phyloP scores from a whole-genome alignment of 805 yeast genomes.

The Lipomyces chichibuensis region DNA sequence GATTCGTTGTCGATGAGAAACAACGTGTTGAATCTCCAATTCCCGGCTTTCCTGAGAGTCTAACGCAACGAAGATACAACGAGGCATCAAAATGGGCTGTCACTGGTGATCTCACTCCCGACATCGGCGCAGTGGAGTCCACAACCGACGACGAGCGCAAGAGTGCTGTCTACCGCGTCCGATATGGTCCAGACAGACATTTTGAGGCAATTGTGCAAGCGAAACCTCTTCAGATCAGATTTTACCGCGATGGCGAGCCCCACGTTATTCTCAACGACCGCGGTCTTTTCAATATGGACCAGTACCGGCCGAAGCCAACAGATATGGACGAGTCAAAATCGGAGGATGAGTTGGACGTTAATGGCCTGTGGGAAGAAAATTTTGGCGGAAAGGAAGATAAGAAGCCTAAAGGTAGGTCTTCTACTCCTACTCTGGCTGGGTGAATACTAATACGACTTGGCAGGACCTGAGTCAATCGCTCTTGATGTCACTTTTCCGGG shows the following conservation, averaged over 20 bases:
- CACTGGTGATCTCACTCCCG: conserved; percentile 37
- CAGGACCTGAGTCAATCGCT: conserved; percentile 81
- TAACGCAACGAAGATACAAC: conserved; percentile 58
- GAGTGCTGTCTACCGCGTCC: conserved; percentile 18
- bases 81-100: conserved; percentile 66
- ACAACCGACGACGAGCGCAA: conserved; percentile 18
- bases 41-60: conserved; percentile 39
- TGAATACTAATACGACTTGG: not conserved
- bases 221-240: conserved; percentile 55
- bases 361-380: conserved; percentile 68
- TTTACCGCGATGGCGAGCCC: conserved; percentile 51
- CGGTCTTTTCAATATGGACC: conserved; percentile 79
- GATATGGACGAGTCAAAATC: conserved; percentile 44
- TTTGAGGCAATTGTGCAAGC: conserved; percentile 51
- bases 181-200: conserved; percentile 48
- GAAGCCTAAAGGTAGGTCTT: conserved; percentile 61
- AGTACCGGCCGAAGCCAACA: conserved; percentile 58
- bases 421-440: not conserved
- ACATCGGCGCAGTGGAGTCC: conserved; percentile 21
- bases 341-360: conserved; percentile 60
- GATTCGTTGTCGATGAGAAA: conserved; percentile 72
- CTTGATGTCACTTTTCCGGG: conserved; percentile 70
- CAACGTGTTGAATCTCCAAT: conserved; percentile 43
- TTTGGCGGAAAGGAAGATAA: conserved; percentile 71
- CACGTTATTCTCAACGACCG: conserved; percentile 69